Evolutionary conservation across 1,139 yeast species (phyloP).

Genomic region (Pichiaceae sp.): DNA sequence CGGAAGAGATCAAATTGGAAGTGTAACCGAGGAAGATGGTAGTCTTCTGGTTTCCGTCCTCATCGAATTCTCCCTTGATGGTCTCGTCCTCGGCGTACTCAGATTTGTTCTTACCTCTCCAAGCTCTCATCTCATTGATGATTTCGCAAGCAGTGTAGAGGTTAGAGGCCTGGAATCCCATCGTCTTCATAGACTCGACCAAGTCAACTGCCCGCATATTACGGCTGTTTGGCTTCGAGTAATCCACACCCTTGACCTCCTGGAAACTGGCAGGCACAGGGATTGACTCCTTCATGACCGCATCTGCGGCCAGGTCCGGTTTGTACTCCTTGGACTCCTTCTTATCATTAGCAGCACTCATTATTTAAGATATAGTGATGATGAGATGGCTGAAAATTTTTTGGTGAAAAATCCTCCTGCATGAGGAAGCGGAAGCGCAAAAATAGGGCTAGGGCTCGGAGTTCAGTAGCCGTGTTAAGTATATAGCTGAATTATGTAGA

Average conservation of each 20-base stretch:
- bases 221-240: slow-evolving; percentile 53
- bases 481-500: no score
- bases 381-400: no score
- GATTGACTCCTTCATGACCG: slow-evolving; percentile 79
- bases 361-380: no score
- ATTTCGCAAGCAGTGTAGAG: slow-evolving; percentile 84
- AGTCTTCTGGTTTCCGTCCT: slow-evolving; percentile 71
- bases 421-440: no score
- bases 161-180: slow-evolving; percentile 98
- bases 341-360: background rate
- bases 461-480: no score
- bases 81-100: slow-evolving; percentile 60
- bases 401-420: no score
- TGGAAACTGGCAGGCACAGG: slow-evolving; percentile 78
- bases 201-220: slow-evolving; percentile 75
- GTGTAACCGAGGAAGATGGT: slow-evolving; percentile 95
- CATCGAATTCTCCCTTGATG: slow-evolving; percentile 75
- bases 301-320: slow-evolving; percentile 72
- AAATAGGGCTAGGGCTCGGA: no score
- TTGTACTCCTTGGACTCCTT: slow-evolving; percentile 18
- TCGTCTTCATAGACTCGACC: slow-evolving; percentile 72
- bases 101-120: slow-evolving; percentile 76
- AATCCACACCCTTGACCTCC: slow-evolving; percentile 81
- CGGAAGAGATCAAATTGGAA: slow-evolving; percentile 92
- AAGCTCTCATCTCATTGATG: slow-evolving; percentile 79